Conservation (phyloP, 2,329 filamentous ascomycete species). For the Epichloe festucae region DNA sequence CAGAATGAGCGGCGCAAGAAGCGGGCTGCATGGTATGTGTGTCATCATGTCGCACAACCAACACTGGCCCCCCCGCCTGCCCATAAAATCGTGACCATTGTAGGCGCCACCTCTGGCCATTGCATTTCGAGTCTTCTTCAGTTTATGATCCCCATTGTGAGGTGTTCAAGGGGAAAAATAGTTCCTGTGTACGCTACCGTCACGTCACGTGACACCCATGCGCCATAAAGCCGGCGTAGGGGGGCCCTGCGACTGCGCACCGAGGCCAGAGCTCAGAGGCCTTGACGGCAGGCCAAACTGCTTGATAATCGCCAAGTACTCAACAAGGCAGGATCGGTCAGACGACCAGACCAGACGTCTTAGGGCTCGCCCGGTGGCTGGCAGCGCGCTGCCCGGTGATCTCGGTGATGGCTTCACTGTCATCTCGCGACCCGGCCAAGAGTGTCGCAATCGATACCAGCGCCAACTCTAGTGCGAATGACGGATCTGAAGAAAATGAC, state of each 20-base stretch:
- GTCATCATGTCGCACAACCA: background rate
- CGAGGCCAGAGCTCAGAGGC: too few relatives aligned
- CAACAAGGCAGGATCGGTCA: too few relatives aligned
- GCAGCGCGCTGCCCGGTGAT: background rate
- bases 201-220: too few relatives aligned
- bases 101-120: background rate
- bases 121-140: background rate
- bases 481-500: background rate
- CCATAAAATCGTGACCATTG: background rate
- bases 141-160: too few relatives aligned
- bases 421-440: background rate
- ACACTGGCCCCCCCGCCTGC: background rate
- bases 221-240: too few relatives aligned
- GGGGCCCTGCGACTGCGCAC: too few relatives aligned
- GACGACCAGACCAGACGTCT: background rate
- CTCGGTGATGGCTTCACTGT: background rate
- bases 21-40: background rate
- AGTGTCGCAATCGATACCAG: background rate
- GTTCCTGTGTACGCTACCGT: too few relatives aligned
- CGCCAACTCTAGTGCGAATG: background rate
- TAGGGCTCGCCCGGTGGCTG: background rate
- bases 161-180: too few relatives aligned
- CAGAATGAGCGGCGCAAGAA: too few relatives aligned
- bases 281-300: too few relatives aligned
- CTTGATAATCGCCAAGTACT: too few relatives aligned